Base-by-base conservation (phyloP, 1,284 basidiomycete species). In the Kwoniella shivajii region DNA sequence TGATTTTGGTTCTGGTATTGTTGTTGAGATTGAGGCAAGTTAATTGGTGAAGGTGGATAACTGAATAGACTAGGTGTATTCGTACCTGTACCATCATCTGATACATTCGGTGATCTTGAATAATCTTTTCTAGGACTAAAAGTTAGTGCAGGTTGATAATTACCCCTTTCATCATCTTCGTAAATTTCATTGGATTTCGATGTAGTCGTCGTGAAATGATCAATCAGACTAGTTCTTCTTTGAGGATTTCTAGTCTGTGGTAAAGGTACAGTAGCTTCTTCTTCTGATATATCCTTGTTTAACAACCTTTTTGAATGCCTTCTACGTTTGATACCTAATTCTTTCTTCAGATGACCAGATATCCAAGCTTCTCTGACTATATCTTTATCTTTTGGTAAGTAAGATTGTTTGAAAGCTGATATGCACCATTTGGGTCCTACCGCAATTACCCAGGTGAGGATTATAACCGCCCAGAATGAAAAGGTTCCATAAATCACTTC, bases 331-430 rank as follows among this genome's bases (percentile, higher is more conserved):
- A 94, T 83, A 0, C 91, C 91, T 0, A 94, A 82, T 47, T 83
- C 84, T 59, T 89, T 88, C 72, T 94, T 93, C 54, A 94, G 81
- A 68, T 91, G 85, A 4, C 91, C 91, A 47, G 78, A 76, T 6
- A 93, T 88, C 91, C 91, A 94, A 81, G 77, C 87, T 77, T 96
- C 92, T 20, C 92, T 86, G 10, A 96, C 81, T 59, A 95, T 87
- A 67, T 94, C 89, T 73, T 75, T 75, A 67, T 81, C 80, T 29
- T 60, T 52, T 20, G 71, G 69, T n/a, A 67, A 49, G 60, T 72
- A 73, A 38, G 69, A 70, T 47, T 71, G 57, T 33, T 50, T 36
- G 45, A 65, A 50, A 16, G 68, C 54, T 29, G 44, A 51, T 18
- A 65, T 62, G 2, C 72, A 38, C 70, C 66, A 77, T 24, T 69